These are phyloP conservation scores for Blastocystis sp. DNA, from an alignment of 352 stramenopile genomes.

Conservation along the genomic window DNA sequence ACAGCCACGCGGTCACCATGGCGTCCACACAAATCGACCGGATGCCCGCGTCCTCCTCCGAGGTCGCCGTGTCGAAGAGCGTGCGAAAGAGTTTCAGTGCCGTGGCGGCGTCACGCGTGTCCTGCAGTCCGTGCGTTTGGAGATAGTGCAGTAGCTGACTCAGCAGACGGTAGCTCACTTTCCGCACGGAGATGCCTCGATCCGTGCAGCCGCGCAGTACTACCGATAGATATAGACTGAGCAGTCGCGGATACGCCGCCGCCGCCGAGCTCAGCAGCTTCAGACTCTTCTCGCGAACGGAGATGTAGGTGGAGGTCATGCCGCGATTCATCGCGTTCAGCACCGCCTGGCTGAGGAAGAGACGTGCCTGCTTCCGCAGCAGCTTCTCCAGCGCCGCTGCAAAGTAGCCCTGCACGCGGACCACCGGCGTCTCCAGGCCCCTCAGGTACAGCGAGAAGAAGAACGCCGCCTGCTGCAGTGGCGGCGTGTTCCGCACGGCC, in stretches of 20 bases:
- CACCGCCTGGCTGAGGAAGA: background rate
- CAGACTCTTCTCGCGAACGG: slow-evolving; percentile 21
- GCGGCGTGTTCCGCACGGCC: background rate
- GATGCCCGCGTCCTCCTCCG: background rate
- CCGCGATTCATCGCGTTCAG: background rate
- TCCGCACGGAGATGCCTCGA: background rate
- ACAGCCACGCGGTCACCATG: background rate
- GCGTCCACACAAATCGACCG: background rate
- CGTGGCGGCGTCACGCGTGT: background rate
- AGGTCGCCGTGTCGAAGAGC: background rate
- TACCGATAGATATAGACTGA: background rate
- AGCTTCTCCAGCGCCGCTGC: background rate
- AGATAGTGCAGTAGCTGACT: background rate
- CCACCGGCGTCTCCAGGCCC: background rate
- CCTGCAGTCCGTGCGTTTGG: background rate
- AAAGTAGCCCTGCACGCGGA: slow-evolving; percentile 21
- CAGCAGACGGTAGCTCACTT: background rate
- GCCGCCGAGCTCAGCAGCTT: background rate
- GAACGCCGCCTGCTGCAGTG: background rate
- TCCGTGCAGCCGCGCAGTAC: background rate
- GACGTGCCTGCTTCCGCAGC: background rate
- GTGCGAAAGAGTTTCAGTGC: background rate
- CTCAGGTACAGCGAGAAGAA: slow-evolving; percentile 19
- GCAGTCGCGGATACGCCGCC: background rate
- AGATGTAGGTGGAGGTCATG: slow-evolving; percentile 28